These are phyloP conservation scores for Nitzschia sp. DNA, from an alignment of 108 stramenopile species.

Conservation along the genomic window DNA sequence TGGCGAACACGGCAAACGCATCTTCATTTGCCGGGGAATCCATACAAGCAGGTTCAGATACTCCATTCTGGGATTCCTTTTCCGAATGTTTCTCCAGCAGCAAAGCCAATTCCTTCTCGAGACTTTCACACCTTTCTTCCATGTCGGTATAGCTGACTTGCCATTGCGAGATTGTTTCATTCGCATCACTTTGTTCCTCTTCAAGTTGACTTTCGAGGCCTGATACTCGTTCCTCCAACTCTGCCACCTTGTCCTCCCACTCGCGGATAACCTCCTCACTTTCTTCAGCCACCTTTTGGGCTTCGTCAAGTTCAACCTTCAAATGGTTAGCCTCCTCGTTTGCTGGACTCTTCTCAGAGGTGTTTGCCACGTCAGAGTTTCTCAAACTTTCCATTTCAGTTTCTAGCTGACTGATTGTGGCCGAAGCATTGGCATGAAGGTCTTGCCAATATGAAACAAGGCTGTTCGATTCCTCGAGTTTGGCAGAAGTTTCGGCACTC, in stretches of 20 bases:
- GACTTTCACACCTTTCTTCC: constrained; percentile 15
- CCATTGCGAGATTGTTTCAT: constrained; percentile 41
- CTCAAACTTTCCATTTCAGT: constrained; percentile 19
- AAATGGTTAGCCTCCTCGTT: too few species aligned
- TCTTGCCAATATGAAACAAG: constrained; percentile 51
- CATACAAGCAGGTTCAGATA: neutral
- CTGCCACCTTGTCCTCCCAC: constrained; percentile 10
- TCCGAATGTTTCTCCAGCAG: neutral
- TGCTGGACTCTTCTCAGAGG: too few species aligned
- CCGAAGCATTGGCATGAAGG: constrained; percentile 22
- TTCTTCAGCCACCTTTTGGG: constrained; percentile 3
- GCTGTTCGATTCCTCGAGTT: constrained; percentile 55
- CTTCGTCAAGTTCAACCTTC: constrained; percentile 18
- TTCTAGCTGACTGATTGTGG: constrained; percentile 18
- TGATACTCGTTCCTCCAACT: constrained; percentile 8
- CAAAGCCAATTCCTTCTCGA: neutral
- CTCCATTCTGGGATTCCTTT: neutral
- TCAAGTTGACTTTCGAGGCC: constrained; percentile 3
- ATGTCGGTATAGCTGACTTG: constrained; percentile 31
- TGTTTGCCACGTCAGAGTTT: too few species aligned
- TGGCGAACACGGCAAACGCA: neutral
- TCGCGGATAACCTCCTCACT: constrained; percentile 6
- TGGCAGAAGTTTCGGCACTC: constrained; percentile 41
- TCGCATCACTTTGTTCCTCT: constrained; percentile 48
- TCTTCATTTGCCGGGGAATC: neutral